Evolutionary conservation across 805 yeast species (phyloP), one percentile per base, ranked within the genome.

Genomic region (Lachancea lanzarotensis): DNA sequence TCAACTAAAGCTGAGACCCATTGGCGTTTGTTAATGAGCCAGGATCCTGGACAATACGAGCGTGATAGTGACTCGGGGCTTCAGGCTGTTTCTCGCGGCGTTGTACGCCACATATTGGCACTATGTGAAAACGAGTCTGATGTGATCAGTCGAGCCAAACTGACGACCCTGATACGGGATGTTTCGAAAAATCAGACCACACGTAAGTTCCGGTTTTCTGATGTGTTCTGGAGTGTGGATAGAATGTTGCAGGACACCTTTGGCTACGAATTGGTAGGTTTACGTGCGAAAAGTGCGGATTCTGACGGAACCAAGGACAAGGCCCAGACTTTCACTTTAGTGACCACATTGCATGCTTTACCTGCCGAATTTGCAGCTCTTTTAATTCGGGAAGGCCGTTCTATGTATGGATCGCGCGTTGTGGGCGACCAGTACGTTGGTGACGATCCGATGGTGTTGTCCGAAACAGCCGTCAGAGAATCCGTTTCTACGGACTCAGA

Each of bases 211-310:
- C 35, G 46, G 10, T 57, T 62, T 40, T 43, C 38, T 2, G 11
- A 5, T 2, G 26, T 59, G n/a, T 52, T 46, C 15, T 39, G 19
- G 11, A 46, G 48, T 13, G 42, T 56, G 15, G 57, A 60, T 38
- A 15, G 20, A 5, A 52, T 59, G 6, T 37, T 62, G n/a, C 36
- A n/a, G 6, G 57, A 54, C 44, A 51, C 58, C 11, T 60, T 52
- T 45, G 65, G 66, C 8, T 60, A 54, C 41, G 47, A 51, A 18
- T 30, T 62, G 18, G 42, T 39, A 22, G 59, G 63, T 1, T 41
- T 56, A 34, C 50, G 48, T 20, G 46, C 59, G 15, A 52, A 43
- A n/a, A n/a, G 12, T 17, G 12, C 31, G 31, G 19, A 3, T 9
- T 6, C 31, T 5, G 18, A 26, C 15, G 11, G 4, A 9, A 19